phyloP scores from a whole-genome alignment of 768 basidiomycete genomes.

The Mycena polygramma region DNA sequence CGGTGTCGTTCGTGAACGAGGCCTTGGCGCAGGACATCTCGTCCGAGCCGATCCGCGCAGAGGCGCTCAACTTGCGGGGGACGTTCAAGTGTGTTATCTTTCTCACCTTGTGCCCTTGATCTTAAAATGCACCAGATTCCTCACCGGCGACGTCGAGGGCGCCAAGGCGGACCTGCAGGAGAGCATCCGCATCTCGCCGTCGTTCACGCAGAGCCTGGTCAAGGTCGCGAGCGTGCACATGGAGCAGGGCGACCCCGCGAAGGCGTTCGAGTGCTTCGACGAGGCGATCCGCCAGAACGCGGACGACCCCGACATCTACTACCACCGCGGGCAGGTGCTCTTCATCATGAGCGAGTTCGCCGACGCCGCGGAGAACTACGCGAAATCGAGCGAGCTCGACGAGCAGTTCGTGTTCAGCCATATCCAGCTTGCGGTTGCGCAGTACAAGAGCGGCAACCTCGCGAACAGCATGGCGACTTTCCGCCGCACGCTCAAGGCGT shows the following conservation, averaged over 20 bases:
- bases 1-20: conserved; percentile 85
- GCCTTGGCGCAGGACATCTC: conserved; percentile 90
- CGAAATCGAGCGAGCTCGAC: conserved; percentile 89
- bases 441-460: conserved; percentile 89
- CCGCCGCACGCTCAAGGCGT: conserved; percentile 83
- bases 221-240: conserved; percentile 98
- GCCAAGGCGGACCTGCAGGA: conserved; percentile 89
- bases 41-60: conserved; percentile 79
- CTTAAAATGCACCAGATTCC: conserved; percentile 69
- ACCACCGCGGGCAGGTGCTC: conserved; percentile 97
- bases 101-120: background rate
- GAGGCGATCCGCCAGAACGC: conserved; percentile 86
- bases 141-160: conserved; percentile 84
- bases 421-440: conserved; percentile 96
- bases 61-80: conserved; percentile 92
- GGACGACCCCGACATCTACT: conserved; percentile 95
- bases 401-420: conserved; percentile 94
- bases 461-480: conserved; percentile 92
- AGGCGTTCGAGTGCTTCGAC: conserved; percentile 93
- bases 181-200: conserved; percentile 75
- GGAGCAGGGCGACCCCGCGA: conserved; percentile 88
- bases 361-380: conserved; percentile 92
- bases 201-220: conserved; percentile 89
- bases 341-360: conserved; percentile 95
- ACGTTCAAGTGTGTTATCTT: conserved; percentile 86